These are phyloP conservation scores for Ophiostoma angusticollis DNA, from an alignment of 2,329 filamentous ascomycete genomes.

Conservation along the genomic window DNA sequence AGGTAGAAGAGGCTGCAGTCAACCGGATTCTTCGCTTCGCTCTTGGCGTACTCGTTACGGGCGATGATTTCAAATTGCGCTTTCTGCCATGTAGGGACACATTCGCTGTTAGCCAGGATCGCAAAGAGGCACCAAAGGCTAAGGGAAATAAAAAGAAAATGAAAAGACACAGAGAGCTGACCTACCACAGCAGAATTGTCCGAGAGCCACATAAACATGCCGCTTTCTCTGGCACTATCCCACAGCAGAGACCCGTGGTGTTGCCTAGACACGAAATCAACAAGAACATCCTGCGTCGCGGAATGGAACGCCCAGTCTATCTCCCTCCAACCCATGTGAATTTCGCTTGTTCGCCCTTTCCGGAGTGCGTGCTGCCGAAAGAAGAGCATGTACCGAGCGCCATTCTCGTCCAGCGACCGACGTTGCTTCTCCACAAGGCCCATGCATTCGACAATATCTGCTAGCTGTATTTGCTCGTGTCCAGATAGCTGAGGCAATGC, in stretches of 20 bases:
- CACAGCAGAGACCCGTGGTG: conserved; percentile 71
- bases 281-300: conserved; percentile 74
- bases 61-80: conserved; percentile 81
- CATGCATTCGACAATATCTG: conserved; percentile 73
- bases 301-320: conserved; percentile 81
- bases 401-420: conserved; percentile 82
- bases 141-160: conserved; percentile 5
- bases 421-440: conserved; percentile 76
- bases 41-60: conserved; percentile 82
- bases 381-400: conserved; percentile 74
- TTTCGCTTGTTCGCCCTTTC: conserved; percentile 49
- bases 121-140: conserved; percentile 6
- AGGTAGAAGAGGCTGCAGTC: conserved; percentile 88
- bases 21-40: conserved; percentile 75
- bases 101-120: background rate
- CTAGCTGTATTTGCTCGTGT: conserved; percentile 74
- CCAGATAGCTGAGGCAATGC: conserved; percentile 70
- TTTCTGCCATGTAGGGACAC: conserved; percentile 33
- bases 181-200: conserved; percentile 64
- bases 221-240: conserved; percentile 74
- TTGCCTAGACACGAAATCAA: conserved; percentile 69
- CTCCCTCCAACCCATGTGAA: conserved; percentile 62
- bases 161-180: background rate
- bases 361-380: conserved; percentile 70
- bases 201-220: conserved; percentile 89